Conservation (phyloP, 23 red algal species). For the Gracilariopsis chorda region DNA sequence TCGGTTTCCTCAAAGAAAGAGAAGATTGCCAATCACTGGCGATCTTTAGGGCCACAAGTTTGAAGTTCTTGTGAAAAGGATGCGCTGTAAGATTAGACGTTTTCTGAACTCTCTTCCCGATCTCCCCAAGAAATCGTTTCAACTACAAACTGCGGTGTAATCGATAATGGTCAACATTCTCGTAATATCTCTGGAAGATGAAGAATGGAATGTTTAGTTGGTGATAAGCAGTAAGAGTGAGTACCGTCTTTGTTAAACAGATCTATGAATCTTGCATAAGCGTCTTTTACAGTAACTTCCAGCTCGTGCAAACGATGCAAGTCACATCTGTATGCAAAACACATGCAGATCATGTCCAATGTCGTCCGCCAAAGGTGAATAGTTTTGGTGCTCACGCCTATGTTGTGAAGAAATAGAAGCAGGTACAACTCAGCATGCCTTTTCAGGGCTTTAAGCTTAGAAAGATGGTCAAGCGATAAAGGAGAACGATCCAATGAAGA, state of each 20-base stretch:
- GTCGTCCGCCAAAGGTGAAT: not conserved
- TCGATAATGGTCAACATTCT: not conserved
- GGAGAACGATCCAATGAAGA: not conserved
- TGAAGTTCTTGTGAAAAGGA: not conserved
- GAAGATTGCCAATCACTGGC: not conserved
- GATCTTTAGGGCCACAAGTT: not conserved
- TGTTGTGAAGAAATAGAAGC: not conserved
- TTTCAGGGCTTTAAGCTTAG: not conserved
- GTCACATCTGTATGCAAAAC: not conserved
- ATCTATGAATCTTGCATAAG: not conserved
- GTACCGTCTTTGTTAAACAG: not conserved
- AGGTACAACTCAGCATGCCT: not conserved
- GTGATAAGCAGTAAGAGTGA: not conserved
- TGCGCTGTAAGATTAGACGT: not conserved
- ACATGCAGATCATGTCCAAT: not conserved
- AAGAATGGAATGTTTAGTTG: not conserved
- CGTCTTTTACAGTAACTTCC: not conserved
- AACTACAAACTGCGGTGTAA: not conserved
- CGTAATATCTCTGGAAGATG: not conserved
- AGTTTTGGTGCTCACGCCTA: not conserved
- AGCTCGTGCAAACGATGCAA: not conserved
- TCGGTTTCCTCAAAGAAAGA: not conserved
- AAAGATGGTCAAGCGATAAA: not conserved
- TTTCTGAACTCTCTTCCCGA: not conserved
- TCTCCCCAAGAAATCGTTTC: slow-evolving; percentile 1